Percentiles rank a stretch among this genome's conserved stretches.
Evolutionary conservation across 768 basidiomycete species (phyloP).

Genomic region (Suillus fuscotomentosus): DNA sequence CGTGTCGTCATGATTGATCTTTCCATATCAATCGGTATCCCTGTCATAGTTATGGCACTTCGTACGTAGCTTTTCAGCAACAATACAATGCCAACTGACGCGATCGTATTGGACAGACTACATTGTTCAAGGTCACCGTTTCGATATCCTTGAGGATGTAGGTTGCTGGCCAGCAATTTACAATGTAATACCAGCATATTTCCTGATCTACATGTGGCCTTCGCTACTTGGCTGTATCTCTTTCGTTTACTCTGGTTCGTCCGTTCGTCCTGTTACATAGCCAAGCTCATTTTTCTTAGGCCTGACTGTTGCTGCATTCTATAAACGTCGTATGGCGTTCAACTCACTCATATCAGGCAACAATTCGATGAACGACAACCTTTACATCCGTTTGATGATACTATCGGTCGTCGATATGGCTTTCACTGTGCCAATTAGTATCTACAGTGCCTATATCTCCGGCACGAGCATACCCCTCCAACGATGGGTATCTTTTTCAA

Average conservation of each 20-base stretch:
- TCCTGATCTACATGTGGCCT: constrained; percentile 40
- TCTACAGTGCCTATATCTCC: constrained; percentile 40
- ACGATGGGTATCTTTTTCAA: constrained; percentile 50
- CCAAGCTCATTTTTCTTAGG: constrained; percentile 11
- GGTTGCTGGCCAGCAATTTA: constrained; percentile 55
- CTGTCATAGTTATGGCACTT: constrained; percentile 31
- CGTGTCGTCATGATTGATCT: constrained; percentile 33
- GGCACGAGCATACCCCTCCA: constrained; percentile 23
- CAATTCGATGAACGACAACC: constrained; percentile 38
- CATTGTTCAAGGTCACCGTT: constrained; percentile 57
- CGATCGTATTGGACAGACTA: constrained; percentile 33
- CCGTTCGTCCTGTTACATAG: neutral
- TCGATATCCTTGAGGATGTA: constrained; percentile 55
- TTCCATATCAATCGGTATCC: constrained; percentile 36
- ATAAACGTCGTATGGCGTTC: constrained; percentile 37
- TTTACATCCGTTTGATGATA: constrained; percentile 58
- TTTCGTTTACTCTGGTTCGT: constrained; percentile 28
- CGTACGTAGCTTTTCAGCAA: constrained; percentile 18
- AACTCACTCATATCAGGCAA: constrained; percentile 31
- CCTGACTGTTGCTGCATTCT: constrained; percentile 34
- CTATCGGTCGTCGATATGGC: constrained; percentile 48
- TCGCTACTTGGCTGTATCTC: constrained; percentile 42
- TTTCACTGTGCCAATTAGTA: constrained; percentile 44
- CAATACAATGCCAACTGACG: neutral
- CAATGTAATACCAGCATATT: constrained; percentile 43